These are phyloP conservation scores for Aspergillus jensenii DNA, from an alignment of 2,329 filamentous ascomycete species.

Conservation along the genomic window DNA sequence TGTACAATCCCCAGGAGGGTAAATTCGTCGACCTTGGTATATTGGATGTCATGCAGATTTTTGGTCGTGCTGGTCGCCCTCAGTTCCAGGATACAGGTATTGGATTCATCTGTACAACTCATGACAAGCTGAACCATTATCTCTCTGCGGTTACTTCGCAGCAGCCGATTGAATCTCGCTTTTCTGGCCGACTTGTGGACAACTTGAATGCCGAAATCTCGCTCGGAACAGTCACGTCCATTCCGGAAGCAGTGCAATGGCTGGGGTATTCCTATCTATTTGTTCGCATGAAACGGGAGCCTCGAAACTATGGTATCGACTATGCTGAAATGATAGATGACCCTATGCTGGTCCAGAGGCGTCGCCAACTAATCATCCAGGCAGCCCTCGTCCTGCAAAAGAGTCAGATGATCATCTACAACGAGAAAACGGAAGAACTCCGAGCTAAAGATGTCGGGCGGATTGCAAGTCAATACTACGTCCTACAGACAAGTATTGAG, in stretches of 20 bases:
- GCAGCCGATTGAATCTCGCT: constrained; percentile 94
- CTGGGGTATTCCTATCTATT: constrained; percentile 97
- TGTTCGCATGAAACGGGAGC: constrained; percentile 92
- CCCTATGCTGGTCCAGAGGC: constrained; percentile 79
- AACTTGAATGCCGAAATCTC: constrained; percentile 96
- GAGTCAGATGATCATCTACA: constrained; percentile 99
- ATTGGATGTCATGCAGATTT: constrained; percentile 94
- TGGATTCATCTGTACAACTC: constrained; percentile 95
- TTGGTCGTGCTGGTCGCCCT: constrained; percentile 94
- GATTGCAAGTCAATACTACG: constrained; percentile 97
- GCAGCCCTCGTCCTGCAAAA: constrained; percentile 84
- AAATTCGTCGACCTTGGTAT: constrained; percentile 97
- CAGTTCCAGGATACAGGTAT: constrained; percentile 98
- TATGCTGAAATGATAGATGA: constrained; percentile 90
- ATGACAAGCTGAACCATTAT: constrained; percentile 91
- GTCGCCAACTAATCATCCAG: constrained; percentile 82
- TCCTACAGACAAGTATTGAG: constrained; percentile 87
- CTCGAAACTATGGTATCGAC: constrained; percentile 89
- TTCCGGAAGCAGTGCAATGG: constrained; percentile 93
- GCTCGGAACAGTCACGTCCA: constrained; percentile 90
- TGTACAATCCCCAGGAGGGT: constrained; percentile 94
- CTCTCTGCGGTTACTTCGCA: constrained; percentile 91
- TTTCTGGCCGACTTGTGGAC: constrained; percentile 90
- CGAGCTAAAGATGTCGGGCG: constrained; percentile 92
- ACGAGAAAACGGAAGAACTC: constrained; percentile 88